Evolutionary conservation across 805 yeast genomes (phyloP).

Genomic region (Yarrowia phangngaensis): DNA sequence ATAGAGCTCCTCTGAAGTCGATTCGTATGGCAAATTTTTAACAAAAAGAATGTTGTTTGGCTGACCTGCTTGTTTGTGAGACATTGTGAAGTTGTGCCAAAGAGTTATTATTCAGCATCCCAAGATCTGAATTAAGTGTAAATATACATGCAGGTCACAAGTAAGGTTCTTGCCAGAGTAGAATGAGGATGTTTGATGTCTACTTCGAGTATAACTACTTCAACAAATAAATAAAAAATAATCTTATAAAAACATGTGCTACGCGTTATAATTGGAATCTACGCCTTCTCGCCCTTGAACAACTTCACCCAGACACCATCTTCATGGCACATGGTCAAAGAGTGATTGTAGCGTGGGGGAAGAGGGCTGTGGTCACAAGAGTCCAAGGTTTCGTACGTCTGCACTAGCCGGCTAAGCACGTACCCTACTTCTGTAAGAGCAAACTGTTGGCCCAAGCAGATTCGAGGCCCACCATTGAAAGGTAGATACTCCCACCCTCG

Average conservation of each 20-base stretch:
- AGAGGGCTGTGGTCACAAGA: conserved; percentile 20
- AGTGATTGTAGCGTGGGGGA: conserved; percentile 14
- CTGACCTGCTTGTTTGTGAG: conserved; percentile 31
- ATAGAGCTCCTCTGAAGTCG: conserved; percentile 47
- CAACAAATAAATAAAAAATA: too few relatives aligned
- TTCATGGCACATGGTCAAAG: conserved; percentile 20
- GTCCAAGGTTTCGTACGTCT: conserved; percentile 28
- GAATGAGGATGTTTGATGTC: too few relatives aligned
- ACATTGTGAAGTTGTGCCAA: conserved; percentile 3
- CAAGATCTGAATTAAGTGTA: too few relatives aligned
- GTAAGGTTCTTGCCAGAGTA: too few relatives aligned
- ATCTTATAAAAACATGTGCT: too few relatives aligned
- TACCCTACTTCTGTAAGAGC: conserved; percentile 53
- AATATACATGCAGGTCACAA: too few relatives aligned
- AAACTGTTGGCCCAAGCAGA: conserved; percentile 55
- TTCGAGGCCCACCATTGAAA: conserved; percentile 56
- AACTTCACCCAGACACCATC: conserved; percentile 25
- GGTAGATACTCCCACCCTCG: conserved; percentile 48
- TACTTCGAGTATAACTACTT: too few relatives aligned
- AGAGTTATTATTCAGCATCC: too few relatives aligned
- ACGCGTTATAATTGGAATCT: too few relatives aligned
- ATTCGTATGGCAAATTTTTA: conserved; percentile 55
- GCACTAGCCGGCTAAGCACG: conserved; percentile 43
- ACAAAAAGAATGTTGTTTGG: conserved; percentile 46
- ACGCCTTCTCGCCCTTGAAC: conserved; percentile 16